These are phyloP conservation scores for Batrachochytrium dendrobatidis DNA, from an alignment of 371 early-diverging fungal genomes.

Conservation along the genomic window DNA sequence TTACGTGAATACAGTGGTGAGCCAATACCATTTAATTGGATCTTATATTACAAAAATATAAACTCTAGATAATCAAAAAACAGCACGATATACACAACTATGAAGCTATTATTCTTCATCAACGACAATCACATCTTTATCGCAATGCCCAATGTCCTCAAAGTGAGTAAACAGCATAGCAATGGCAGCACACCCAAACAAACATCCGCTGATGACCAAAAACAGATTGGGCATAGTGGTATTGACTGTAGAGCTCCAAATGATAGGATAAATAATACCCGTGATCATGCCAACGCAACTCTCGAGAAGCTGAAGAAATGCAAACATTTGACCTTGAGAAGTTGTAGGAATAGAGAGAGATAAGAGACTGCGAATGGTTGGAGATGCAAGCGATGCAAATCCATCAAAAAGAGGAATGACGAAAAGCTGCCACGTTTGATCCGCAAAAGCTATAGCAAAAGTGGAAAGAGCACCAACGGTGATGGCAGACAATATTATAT, in stretches of 20 bases:
- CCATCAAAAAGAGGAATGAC: conserved; percentile 22
- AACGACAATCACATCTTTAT: too few species aligned
- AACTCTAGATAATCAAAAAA: too few species aligned
- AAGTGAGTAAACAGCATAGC: background rate
- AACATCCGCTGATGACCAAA: background rate
- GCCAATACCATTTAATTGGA: too few species aligned
- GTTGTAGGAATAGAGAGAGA: conserved; percentile 18
- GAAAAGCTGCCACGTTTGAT: background rate
- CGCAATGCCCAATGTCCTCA: background rate
- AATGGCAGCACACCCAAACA: background rate
- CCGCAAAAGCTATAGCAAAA: background rate
- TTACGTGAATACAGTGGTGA: too few species aligned
- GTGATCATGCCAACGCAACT: conserved; percentile 7
- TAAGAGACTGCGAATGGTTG: conserved; percentile 24
- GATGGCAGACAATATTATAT: background rate
- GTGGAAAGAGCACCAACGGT: background rate
- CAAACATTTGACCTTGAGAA: conserved; percentile 28
- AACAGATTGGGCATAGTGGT: conserved; percentile 3
- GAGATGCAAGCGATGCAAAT: conserved; percentile 23
- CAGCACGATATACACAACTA: too few species aligned
- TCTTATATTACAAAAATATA: too few species aligned
- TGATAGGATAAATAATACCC: conserved; percentile 8
- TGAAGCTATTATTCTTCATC: too few species aligned
- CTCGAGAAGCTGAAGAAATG: conserved; percentile 22
- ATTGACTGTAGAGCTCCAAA: conserved; percentile 11